phyloP scores from a whole-genome alignment of 371 early-diverging fungal species.

The Actinomortierella ambigua region DNA sequence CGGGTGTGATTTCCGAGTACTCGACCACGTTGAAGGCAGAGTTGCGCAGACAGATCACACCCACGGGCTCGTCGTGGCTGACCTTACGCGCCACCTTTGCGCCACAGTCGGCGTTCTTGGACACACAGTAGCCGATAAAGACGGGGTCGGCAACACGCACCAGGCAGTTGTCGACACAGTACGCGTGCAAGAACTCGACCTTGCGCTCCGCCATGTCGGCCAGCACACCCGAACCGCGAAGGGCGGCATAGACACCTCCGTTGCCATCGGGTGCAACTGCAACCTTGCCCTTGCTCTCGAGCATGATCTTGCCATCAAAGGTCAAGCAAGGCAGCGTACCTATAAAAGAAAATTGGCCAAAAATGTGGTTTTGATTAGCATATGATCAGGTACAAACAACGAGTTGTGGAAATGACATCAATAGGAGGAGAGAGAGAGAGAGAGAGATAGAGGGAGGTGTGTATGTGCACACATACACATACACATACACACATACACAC shows the following conservation, averaged over 20 bases:
- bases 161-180: conserved; percentile 96
- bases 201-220: conserved; percentile 76
- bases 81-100: conserved; percentile 92
- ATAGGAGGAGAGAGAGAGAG: too few species aligned
- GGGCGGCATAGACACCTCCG: conserved; percentile 88
- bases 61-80: conserved; percentile 89
- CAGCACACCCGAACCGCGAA: conserved; percentile 78
- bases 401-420: too few species aligned
- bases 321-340: conserved; percentile 41
- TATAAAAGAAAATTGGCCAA: conserved; percentile 2
- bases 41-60: conserved; percentile 90
- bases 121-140: conserved; percentile 88
- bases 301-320: conserved; percentile 70
- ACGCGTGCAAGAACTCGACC: conserved; percentile 86
- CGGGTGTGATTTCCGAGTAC: conserved; percentile 90
- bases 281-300: conserved; percentile 80
- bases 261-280: conserved; percentile 90
- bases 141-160: conserved; percentile 94
- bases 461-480: neutral
- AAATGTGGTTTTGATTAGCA: neutral
- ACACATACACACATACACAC: too few species aligned
- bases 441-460: neutral
- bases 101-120: conserved; percentile 89
- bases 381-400: conserved; percentile 65
- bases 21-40: conserved; percentile 89